Base-by-base conservation (phyloP, 768 basidiomycete genomes). In the Pleurotus giganteus region DNA sequence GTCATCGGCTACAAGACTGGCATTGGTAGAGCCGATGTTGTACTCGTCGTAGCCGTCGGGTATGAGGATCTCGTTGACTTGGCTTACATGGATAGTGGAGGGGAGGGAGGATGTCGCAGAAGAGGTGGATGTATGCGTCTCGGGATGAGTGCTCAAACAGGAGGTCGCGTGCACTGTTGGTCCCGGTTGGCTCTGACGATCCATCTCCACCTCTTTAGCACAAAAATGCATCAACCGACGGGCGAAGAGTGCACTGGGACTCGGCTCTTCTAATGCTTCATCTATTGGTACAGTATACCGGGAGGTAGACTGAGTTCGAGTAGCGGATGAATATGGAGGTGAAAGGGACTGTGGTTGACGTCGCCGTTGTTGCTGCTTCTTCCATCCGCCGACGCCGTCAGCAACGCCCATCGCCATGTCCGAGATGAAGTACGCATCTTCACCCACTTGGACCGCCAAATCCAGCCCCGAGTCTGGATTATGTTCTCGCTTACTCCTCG, bases 351-450 rank as follows among this genome's bases (percentile, higher is more conserved):
- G 7, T 27, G 45, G 11, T 9, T 27, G 15, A 17, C 61, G 76
- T 75, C 67, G 54, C 63, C 60, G 29, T 66, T 68, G n/a, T 55
- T 62, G 76, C 32, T 68, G 64, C 55, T 74, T 69, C 6, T 86
- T 79, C 94, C 94, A 97, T 0, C 94, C 94, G 0, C 95, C 95
- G 0, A 98, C 95, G 27, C 95, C 95, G 65, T 98, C 95, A 3
- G 94, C 92, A 7, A 98, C 88, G 15, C 95, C 95, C 77, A 98
- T 86, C 4, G 92, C 90, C 64, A 94, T 89, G 55, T 86, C 81
- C 4, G 82, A 74, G 4, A 91, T 71, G 58, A 92, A 92, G 64
- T 94, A 96, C 4, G 94, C 91, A 64, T 98, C 94, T 67, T 98
- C 94, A 36, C 94, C 94, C 9, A 97, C 86, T 64, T 91, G 88